These are phyloP conservation scores for Vanderwaltozyma polyspora DNA, from an alignment of 805 yeast species.

Conservation along the genomic window DNA sequence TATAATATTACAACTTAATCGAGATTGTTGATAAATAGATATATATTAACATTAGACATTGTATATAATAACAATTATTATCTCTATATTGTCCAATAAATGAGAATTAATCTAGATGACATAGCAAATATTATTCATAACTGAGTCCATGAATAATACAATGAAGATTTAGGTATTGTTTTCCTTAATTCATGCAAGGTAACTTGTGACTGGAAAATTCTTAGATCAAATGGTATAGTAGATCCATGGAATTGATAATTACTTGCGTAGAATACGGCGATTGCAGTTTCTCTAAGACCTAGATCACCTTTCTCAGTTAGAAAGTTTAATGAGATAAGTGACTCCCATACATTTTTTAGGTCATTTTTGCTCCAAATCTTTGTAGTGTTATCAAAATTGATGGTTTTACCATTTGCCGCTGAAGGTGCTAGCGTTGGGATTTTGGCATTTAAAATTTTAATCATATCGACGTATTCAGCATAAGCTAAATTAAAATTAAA, in stretches of 20 bases:
- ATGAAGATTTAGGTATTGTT: constrained; percentile 21
- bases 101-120: too few relatives aligned
- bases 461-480: constrained; percentile 58
- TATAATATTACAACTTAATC: too few relatives aligned
- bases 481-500: constrained; percentile 69
- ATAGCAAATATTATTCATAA: too few relatives aligned
- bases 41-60: too few relatives aligned
- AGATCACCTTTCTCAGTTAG: constrained; percentile 37
- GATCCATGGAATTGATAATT: constrained; percentile 31
- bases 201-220: constrained; percentile 41
- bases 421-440: constrained; percentile 26
- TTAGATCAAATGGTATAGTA: constrained; percentile 31
- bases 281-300: constrained; percentile 31
- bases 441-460: constrained; percentile 33
- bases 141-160: constrained; percentile 26
- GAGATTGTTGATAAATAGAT: too few relatives aligned
- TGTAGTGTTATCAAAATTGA: constrained; percentile 26
- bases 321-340: constrained; percentile 44
- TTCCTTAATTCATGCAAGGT: constrained; percentile 39
- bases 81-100: too few relatives aligned
- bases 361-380: constrained; percentile 53
- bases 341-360: constrained; percentile 66
- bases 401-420: constrained; percentile 23
- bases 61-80: too few relatives aligned
- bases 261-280: constrained; percentile 30